Conservation (phyloP, 805 yeast species). For the Ogataea methylovora region DNA sequence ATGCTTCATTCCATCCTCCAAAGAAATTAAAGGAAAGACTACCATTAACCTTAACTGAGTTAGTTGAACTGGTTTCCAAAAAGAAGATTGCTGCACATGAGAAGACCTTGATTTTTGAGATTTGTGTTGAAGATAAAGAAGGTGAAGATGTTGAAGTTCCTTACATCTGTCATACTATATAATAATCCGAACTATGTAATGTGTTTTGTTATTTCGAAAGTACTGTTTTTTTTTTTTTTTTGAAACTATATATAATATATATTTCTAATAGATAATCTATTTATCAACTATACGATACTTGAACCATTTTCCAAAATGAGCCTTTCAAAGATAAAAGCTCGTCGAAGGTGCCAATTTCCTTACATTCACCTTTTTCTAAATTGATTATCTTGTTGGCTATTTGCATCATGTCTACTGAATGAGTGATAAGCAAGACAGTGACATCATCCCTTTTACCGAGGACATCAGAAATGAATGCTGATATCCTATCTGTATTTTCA, state of each 20-base stretch:
- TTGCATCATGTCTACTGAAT: constrained; percentile 59
- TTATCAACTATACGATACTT: constrained; percentile 12
- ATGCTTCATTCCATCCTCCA: constrained; percentile 91
- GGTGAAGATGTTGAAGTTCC: constrained; percentile 98
- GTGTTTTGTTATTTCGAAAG: background rate
- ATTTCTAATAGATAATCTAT: background rate
- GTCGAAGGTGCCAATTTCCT: constrained; percentile 33
- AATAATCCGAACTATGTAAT: background rate
- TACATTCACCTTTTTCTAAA: constrained; percentile 40
- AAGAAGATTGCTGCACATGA: constrained; percentile 70
- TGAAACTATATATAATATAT: background rate
- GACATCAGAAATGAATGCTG: constrained; percentile 34
- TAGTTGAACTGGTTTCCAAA: constrained; percentile 81
- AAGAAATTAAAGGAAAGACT: constrained; percentile 79
- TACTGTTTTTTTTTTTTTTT: background rate
- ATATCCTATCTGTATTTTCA: constrained; percentile 44
- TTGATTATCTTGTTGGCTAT: constrained; percentile 44
- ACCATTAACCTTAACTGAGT: constrained; percentile 56
- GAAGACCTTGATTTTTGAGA: constrained; percentile 75
- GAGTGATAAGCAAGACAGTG: constrained; percentile 63
- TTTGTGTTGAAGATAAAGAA: constrained; percentile 84
- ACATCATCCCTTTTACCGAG: constrained; percentile 20
- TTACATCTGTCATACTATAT: constrained; percentile 54
- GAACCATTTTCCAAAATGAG: constrained; percentile 8
- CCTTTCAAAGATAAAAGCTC: constrained; percentile 5